A percentile compares a stretch with the other conserved stretches of the same genome.
These are phyloP conservation scores for Vinca minor DNA, from an alignment of 257 asterid genomes.

Conservation along the genomic window DNA sequence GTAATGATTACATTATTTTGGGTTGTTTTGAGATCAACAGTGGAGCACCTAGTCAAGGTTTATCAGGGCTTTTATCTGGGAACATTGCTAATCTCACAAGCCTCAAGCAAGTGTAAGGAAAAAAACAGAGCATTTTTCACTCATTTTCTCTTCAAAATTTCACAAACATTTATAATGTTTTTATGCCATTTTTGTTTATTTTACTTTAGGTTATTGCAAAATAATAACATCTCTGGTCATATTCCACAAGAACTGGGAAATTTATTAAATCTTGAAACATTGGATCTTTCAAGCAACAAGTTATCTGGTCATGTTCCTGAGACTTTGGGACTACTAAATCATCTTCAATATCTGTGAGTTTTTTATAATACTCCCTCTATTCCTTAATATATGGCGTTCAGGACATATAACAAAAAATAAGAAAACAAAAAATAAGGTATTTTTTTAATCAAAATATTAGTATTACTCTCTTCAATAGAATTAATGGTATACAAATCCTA, in stretches of 20 bases:
- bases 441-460: too few species aligned
- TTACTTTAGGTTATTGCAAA: conserved; percentile 60
- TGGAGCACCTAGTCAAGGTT: conserved; percentile 94
- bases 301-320: conserved; percentile 63
- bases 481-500: too few species aligned
- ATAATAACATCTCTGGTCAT: conserved; percentile 73
- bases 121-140: not conserved
- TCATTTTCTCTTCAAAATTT: not conserved
- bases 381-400: too few species aligned
- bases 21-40: conserved; percentile 28
- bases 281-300: conserved; percentile 81
- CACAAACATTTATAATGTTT: too few species aligned
- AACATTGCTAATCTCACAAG: conserved; percentile 76
- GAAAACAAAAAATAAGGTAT: too few species aligned
- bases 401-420: too few species aligned
- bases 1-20: conserved; percentile 8
- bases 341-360: conserved; percentile 78
- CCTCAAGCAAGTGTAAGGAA: conserved; percentile 95
- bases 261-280: conserved; percentile 65
- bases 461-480: too few species aligned
- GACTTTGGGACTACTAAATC: conserved; percentile 51
- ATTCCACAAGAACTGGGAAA: conserved; percentile 74
- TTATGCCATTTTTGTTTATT: not conserved
- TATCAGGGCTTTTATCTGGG: conserved; percentile 82
- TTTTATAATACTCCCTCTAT: too few species aligned